Conservation (phyloP, 2,329 filamentous ascomycete genomes). For the Colletotrichum echinochloae region DNA sequence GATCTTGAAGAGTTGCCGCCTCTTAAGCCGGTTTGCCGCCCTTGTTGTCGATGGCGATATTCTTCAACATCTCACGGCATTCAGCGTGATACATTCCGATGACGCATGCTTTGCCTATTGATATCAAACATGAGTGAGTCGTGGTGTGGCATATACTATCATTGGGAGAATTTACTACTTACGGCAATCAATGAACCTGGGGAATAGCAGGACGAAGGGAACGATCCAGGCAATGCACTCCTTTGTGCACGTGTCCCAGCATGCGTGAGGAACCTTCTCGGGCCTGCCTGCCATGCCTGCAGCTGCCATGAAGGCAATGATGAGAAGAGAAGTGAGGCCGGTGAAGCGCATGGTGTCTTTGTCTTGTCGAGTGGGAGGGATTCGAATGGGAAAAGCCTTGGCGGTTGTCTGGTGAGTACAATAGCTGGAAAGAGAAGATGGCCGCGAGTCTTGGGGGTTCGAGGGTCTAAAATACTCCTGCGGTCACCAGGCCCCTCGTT, state of each 20-base stretch:
- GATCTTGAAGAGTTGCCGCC: not conserved
- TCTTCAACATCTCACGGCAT: conserved; percentile 3
- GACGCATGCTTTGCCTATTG: not conserved
- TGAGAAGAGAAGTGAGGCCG: not conserved
- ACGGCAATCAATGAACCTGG: conserved; percentile 9
- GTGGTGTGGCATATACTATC: no score
- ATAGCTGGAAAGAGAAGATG: not conserved
- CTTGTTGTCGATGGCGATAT: not conserved
- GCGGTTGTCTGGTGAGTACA: no score
- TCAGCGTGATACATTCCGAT: conserved; percentile 4
- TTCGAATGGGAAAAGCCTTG: no score
- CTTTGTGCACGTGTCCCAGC: not conserved
- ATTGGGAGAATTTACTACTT: not conserved
- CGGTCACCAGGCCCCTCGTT: not conserved
- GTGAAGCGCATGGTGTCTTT: not conserved
- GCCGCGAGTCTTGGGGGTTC: not conserved
- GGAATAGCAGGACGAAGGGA: not conserved
- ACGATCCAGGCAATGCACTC: not conserved
- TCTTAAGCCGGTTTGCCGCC: not conserved
- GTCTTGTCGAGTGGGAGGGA: not conserved
- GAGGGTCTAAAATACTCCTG: not conserved
- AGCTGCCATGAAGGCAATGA: conserved; percentile 5
- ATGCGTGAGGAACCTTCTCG: not conserved
- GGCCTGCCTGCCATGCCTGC: not conserved
- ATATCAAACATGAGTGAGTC: no score